phyloP scores from a whole-genome alignment of 106 monocot species.

The Amphibolis antarctica region DNA sequence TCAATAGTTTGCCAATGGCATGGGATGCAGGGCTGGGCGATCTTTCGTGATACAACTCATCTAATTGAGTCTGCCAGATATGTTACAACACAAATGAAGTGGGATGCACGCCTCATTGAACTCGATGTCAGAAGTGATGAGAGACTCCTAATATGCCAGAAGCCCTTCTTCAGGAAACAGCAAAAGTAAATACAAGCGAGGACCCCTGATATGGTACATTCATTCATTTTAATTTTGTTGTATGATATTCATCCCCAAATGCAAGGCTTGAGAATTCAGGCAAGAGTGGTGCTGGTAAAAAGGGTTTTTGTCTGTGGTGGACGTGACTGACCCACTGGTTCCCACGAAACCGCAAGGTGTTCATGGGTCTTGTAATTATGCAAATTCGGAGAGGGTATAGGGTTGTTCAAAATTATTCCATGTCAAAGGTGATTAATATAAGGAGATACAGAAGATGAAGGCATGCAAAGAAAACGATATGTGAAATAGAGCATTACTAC shows the following conservation, averaged over 20 bases:
- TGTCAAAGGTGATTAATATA: conserved; percentile 5
- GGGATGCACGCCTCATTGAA: conserved; percentile 62
- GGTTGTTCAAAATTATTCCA: conserved; percentile 13
- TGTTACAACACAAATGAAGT: conserved; percentile 43
- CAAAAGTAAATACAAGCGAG: conserved; percentile 14
- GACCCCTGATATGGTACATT: background rate
- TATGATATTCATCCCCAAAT: conserved; percentile 3
- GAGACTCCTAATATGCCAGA: conserved; percentile 77
- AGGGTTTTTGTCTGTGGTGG: background rate
- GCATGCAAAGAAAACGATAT: background rate
- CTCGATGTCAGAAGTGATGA: conserved; percentile 47
- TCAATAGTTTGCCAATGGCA: background rate
- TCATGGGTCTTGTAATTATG: conserved; percentile 26
- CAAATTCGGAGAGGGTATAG: conserved; percentile 15
- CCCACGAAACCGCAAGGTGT: conserved; percentile 48
- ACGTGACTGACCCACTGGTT: conserved; percentile 3
- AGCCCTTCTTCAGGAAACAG: conserved; percentile 72
- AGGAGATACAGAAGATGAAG: background rate
- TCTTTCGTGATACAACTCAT: conserved; percentile 45
- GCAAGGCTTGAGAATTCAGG: background rate
- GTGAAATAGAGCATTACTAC: background rate
- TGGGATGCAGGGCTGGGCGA: conserved; percentile 92
- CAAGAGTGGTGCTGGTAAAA: background rate
- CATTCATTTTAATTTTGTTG: conserved; percentile 10
- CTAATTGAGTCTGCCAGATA: conserved; percentile 54